A percentile compares a stretch with the other conserved stretches of the same genome.
phyloP scores from a whole-genome alignment of 2,329 filamentous ascomycete genomes.

The Rhytidhysteron rufulum region DNA sequence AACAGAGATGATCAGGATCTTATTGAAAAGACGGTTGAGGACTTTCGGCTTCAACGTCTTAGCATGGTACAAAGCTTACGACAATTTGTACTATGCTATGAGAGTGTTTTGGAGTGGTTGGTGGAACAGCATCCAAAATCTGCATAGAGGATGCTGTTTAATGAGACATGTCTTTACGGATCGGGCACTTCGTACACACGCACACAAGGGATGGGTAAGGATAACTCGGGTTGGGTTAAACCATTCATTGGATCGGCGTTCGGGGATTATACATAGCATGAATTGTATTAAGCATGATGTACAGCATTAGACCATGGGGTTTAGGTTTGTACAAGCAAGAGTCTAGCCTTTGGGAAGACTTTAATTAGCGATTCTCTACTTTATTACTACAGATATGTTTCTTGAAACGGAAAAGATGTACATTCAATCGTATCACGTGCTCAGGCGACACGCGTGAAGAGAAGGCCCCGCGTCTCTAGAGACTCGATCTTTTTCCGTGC shows the following conservation, averaged over 20 bases:
- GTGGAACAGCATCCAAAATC: conserved; percentile 41
- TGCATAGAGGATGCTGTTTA: conserved; percentile 12
- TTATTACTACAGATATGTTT: no score
- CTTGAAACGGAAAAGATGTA: no score
- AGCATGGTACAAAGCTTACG: conserved; percentile 96
- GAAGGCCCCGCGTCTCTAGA: not conserved
- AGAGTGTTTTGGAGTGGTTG: conserved; percentile 88
- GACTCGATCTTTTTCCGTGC: not conserved
- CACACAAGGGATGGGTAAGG: not conserved
- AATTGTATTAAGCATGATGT: not conserved
- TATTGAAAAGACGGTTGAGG: conserved; percentile 81
- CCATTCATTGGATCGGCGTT: conserved; percentile 4
- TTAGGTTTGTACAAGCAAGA: no score
- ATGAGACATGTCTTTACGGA: not conserved
- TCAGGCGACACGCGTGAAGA: not conserved
- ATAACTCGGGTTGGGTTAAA: not conserved
- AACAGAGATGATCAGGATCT: conserved; percentile 69
- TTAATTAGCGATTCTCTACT: no score
- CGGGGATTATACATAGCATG: not conserved
- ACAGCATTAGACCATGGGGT: no score
- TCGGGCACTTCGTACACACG: not conserved
- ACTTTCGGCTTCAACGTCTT: conserved; percentile 81
- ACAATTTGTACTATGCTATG: conserved; percentile 95
- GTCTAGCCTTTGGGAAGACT: no score
- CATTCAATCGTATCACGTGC: not conserved